Conservation (phyloP, 331 rosid species). For the Quercus tomentella region DNA sequence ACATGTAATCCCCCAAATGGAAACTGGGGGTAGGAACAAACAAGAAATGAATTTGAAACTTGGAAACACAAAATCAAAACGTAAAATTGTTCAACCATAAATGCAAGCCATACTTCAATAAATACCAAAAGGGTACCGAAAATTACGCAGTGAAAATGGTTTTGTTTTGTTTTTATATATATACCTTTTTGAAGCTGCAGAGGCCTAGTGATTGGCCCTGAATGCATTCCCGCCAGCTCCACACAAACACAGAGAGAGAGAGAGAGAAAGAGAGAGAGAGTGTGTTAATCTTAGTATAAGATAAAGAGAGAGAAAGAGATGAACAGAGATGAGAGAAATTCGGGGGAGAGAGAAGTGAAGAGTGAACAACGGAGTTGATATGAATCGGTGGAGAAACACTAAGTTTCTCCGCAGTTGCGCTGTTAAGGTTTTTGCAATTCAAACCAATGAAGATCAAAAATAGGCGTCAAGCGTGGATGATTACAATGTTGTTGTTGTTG, state of each 20-base stretch:
- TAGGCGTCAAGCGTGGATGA: too few relatives aligned
- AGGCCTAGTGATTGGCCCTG: background rate
- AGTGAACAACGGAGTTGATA: too few relatives aligned
- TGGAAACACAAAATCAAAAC: background rate
- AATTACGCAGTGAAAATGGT: background rate
- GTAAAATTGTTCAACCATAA: background rate
- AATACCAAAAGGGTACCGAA: background rate
- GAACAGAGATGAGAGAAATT: too few relatives aligned
- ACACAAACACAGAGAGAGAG: background rate
- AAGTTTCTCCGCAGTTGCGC: too few relatives aligned
- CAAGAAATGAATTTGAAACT: background rate
- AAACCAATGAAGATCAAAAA: too few relatives aligned
- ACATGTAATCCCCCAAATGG: background rate
- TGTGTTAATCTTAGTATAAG: too few relatives aligned
- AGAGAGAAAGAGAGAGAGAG: background rate
- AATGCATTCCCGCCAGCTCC: constrained; percentile 18
- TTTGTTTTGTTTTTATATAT: too few relatives aligned
- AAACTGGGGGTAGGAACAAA: background rate
- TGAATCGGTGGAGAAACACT: too few relatives aligned
- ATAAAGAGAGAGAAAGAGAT: too few relatives aligned
- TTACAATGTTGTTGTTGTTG: too few relatives aligned
- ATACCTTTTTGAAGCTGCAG: background rate
- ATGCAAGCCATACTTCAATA: background rate
- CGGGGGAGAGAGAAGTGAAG: too few relatives aligned
- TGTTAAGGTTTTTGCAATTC: too few relatives aligned